phyloP scores from a whole-genome alignment of 345 rosid species.

The Hibiscus trionum region DNA sequence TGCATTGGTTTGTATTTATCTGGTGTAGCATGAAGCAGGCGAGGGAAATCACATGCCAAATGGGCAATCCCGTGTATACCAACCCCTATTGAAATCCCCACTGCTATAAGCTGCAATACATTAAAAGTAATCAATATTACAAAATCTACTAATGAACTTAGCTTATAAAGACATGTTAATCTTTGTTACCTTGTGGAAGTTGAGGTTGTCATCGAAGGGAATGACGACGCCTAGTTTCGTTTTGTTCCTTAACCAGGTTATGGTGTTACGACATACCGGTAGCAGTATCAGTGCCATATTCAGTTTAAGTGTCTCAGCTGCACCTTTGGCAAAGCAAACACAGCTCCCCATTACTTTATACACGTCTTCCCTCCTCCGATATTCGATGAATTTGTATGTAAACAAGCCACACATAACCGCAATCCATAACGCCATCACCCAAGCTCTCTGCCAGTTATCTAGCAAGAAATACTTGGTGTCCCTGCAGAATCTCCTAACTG shows the following conservation, averaged over 20 bases:
- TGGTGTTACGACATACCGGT: conserved; percentile 72
- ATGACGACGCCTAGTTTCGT: conserved; percentile 50
- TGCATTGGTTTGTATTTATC: conserved; percentile 43
- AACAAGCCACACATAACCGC: conserved; percentile 51
- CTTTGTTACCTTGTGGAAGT: conserved; percentile 64
- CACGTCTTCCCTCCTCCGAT: conserved; percentile 42
- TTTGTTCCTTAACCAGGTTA: conserved; percentile 76
- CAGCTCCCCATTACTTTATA: conserved; percentile 57
- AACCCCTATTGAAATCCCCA: conserved; percentile 54
- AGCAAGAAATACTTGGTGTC: conserved; percentile 40
- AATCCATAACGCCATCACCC: conserved; percentile 63
- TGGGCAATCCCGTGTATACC: conserved; percentile 51
- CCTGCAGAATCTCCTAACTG: conserved; percentile 37
- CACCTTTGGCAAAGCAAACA: conserved; percentile 75
- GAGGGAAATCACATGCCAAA: conserved; percentile 66
- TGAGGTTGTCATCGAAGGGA: conserved; percentile 76
- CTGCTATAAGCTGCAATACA: conserved; percentile 47
- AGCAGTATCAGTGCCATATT: conserved; percentile 76
- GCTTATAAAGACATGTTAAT: neutral
- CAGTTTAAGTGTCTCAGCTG: conserved; percentile 60
- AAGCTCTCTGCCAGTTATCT: conserved; percentile 74
- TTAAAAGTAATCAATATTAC: neutral
- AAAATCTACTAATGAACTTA: neutral
- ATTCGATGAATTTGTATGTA: conserved; percentile 50
- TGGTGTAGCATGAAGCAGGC: conserved; percentile 46